Evolutionary conservation across 768 basidiomycete species (phyloP), one percentile per base, ranked within the genome.

Genomic region (Kondoa subrosea): DNA sequence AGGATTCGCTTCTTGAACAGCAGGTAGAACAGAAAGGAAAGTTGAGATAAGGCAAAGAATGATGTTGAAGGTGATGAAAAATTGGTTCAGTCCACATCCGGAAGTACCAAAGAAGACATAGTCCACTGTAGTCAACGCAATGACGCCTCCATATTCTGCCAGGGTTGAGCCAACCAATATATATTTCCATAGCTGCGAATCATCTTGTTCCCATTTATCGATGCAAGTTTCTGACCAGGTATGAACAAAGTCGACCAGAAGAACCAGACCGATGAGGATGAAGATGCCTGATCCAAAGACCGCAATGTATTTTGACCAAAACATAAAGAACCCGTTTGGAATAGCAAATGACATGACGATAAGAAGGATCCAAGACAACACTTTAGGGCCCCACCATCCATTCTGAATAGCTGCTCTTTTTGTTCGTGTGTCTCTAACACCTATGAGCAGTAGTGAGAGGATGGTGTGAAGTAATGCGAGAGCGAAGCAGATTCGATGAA

Each of bases 361-460:
- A 67, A 99, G 83, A 70, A 90, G 73, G 34, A 95, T 76, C 89
- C 92, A 99, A 8, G 88, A 80, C 8, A 95, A 81, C 64, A 89
- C 85, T 76, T 99, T 99, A 1, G 91, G 93, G 27, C 95, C 95
- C 95, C 95, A 99, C 91, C 91, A 99, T 31, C 93, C 95, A 77
- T 99, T 99, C 80, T 99, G 95, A 67, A 99, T 85, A 21, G 91
- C 87, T 1, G 93, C 89, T 12, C 95, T 85, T 77, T 91, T 95
- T 71, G 91, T 87, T 67, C 85, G 84, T 4, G 95, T 97, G 74
- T 92, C 87, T 73, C 84, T 82, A 2, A 99, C 87, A 27, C 91
- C 91, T 67, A 95, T 82, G 50, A 99, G 83, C 32, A 85, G 80
- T 0, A 85, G 75, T 67, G 89, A 85, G 62, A 97, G 80, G 59